Evolutionary conservation across 805 yeast species (phyloP), one percentile per base, ranked within the genome.

Genomic region (Torulaspora quercuum): DNA sequence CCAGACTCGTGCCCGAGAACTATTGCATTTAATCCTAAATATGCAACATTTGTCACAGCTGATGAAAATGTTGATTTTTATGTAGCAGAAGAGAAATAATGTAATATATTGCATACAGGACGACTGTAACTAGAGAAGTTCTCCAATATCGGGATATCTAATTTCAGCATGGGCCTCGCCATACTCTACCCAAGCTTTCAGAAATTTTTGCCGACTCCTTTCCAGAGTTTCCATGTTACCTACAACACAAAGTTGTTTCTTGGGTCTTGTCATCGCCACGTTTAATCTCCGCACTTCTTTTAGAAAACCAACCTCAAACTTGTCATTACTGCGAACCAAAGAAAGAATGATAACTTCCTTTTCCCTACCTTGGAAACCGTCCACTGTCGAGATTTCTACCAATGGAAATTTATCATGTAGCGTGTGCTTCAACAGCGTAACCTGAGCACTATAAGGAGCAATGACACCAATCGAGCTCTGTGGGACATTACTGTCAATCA

Each of bases 341-440:
- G 92, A 73, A 8, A 92, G 63, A 1, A 90, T 70, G 5, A 90
- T 87, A 0, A 79, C 81, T 50, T 89, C 94, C 58, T 90, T 92
- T 55, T 90, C 98, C 44, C 97, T 68, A 1, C 98, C 98, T 65
- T 90, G 98, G 53, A 90, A 92, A 1, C 97, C 97, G 63, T 90
- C 98, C 4, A 90, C 90, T 0, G 97, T 86, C 4, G 95, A 77
- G 0, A 89, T 75, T 53, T 90, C 97, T 5, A 90, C 64, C 2
- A 44, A 53, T 0, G 73, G 69, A 32, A 63, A 64, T 12, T 44
- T 34, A 3, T 56, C 57, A 20, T 67, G 64, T 1, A 82, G 45
- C 7, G 67, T 37, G 26, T 63, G 67, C 44, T 78, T 77, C 19
- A 90, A 48, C 9, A 73, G 52, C 0, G 80, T 58, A 0, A 88